Evolutionary conservation across 768 basidiomycete species (phyloP).

Genomic region (Suillus subalutaceus): DNA sequence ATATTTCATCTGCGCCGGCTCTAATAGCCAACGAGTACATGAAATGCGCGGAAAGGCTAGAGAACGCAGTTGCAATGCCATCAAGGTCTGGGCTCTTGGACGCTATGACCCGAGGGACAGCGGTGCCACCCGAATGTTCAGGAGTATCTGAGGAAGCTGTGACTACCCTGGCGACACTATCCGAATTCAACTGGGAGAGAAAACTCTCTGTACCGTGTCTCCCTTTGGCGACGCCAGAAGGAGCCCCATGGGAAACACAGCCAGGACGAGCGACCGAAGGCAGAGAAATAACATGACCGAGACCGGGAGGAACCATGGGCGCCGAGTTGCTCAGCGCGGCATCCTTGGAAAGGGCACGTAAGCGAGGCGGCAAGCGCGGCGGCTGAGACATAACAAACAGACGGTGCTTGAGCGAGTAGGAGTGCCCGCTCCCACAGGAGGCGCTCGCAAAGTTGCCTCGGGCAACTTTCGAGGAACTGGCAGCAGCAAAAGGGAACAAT

Average conservation of each 20-base stretch:
- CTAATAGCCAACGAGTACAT: constrained; percentile 11
- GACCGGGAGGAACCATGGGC: constrained; percentile 13
- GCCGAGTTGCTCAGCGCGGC: not conserved
- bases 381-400: constrained; percentile 4
- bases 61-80: constrained; percentile 7
- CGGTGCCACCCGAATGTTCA: not conserved
- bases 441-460: constrained; percentile 6
- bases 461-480: constrained; percentile 8
- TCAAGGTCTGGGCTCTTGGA: not conserved
- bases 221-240: constrained; percentile 14
- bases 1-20: constrained; percentile 10
- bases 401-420: not conserved
- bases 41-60: constrained; percentile 6
- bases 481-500: not conserved
- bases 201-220: constrained; percentile 22
- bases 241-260: not conserved
- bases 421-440: constrained; percentile 9
- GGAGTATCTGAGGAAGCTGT: not conserved
- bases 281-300: not conserved
- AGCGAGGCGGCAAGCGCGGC: not conserved
- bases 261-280: not conserved
- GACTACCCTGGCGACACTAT: constrained; percentile 12
- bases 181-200: constrained; percentile 24
- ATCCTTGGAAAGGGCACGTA: not conserved
- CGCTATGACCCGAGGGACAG: not conserved